Conservation (phyloP, 352 stramenopile species). For the Phytophthora fragariaefolia region DNA sequence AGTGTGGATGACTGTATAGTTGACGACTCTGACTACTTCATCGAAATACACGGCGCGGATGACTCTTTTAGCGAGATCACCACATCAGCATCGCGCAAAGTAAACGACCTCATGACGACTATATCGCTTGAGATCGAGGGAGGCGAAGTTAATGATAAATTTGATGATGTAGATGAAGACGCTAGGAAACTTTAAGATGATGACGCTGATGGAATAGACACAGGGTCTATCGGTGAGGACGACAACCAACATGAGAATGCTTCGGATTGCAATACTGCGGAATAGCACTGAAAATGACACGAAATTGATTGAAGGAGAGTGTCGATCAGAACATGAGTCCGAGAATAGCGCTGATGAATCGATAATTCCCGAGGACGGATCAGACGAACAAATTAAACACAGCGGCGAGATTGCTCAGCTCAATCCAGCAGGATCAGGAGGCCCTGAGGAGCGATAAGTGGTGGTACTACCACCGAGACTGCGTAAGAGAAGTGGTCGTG, state of each 20-base stretch:
- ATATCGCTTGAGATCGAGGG: background rate
- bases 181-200: background rate
- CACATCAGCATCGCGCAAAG: background rate
- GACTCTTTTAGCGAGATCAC: background rate
- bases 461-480: background rate
- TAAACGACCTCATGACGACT: background rate
- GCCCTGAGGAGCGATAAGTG: background rate
- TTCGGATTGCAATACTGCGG: background rate
- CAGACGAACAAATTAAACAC: background rate
- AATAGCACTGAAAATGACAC: background rate
- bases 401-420: background rate
- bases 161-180: background rate
- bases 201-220: background rate
- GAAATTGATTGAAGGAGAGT: too few species aligned
- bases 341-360: background rate
- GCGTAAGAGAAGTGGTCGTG: background rate
- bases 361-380: background rate
- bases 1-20: background rate
- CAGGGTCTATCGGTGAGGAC: background rate
- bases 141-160: background rate
- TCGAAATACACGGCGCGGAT: background rate
- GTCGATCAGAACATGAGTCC: background rate
- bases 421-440: background rate
- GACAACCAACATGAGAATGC: background rate
- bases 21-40: background rate